These are phyloP conservation scores for Auricularia heimuer DNA, from an alignment of 768 basidiomycete genomes.

Conservation along the genomic window DNA sequence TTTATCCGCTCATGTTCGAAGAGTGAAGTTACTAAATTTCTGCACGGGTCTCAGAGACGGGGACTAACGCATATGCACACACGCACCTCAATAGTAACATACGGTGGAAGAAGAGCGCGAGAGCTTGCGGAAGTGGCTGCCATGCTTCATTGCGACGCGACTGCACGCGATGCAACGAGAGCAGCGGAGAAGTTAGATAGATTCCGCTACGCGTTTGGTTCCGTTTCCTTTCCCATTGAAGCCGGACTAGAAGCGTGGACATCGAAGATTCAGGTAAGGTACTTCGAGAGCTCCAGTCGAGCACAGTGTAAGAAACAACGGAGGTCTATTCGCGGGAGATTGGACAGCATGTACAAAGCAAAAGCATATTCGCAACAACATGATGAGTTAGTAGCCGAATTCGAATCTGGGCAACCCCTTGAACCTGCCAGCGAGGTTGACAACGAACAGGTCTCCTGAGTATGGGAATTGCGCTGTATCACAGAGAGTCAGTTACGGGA, in stretches of 20 bases:
- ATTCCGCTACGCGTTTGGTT: not conserved
- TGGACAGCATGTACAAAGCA: too few relatives aligned
- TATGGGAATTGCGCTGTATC: slow-evolving; percentile 42
- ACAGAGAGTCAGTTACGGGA: slow-evolving; percentile 12
- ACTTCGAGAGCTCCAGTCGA: too few relatives aligned
- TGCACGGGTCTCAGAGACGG: slow-evolving; percentile 21
- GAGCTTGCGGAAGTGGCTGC: slow-evolving; percentile 84
- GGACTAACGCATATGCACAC: not conserved
- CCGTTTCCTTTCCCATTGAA: not conserved
- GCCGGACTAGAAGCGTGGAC: too few relatives aligned
- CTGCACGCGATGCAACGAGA: not conserved
- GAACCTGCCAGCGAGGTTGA: slow-evolving; percentile 37
- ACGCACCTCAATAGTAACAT: slow-evolving; percentile 84
- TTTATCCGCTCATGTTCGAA: slow-evolving; percentile 93
- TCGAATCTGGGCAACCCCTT: slow-evolving; percentile 24
- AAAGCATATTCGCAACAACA: not conserved
- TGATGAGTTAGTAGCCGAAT: slow-evolving; percentile 5
- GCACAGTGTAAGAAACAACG: too few relatives aligned
- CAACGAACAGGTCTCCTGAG: slow-evolving; percentile 45
- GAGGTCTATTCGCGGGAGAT: too few relatives aligned
- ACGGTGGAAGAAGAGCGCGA: slow-evolving; percentile 87
- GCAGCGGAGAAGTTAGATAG: not conserved
- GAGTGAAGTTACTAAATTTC: slow-evolving; percentile 89
- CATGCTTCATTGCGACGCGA: slow-evolving; percentile 72
- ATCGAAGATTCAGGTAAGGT: too few relatives aligned